These are phyloP conservation scores for Leucosporidium scottii DNA, from an alignment of 768 basidiomycete species.

Conservation along the genomic window DNA sequence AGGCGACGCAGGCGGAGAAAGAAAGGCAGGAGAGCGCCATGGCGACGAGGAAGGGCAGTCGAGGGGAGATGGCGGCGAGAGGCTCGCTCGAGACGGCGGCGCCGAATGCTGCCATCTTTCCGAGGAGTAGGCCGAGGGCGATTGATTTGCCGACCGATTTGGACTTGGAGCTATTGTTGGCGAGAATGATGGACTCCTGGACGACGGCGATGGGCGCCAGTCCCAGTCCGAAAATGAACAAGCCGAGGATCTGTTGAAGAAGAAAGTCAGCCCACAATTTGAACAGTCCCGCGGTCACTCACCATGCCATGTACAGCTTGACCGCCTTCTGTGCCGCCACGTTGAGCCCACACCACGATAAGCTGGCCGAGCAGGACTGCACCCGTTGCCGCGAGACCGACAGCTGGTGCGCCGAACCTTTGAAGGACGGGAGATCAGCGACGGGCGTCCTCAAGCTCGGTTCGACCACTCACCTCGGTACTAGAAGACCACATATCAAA, in stretches of 20 bases:
- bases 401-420: slow-evolving; percentile 62
- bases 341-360: slow-evolving; percentile 54
- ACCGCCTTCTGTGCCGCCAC: slow-evolving; percentile 62
- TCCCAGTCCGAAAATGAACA: slow-evolving; percentile 73
- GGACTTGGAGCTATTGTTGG: slow-evolving; percentile 57
- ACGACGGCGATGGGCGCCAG: slow-evolving; percentile 72
- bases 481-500: slow-evolving; percentile 64
- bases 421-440: slow-evolving; percentile 41
- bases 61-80: slow-evolving; percentile 59
- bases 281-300: not conserved
- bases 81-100: slow-evolving; percentile 70
- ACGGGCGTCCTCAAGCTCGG: too few species aligned
- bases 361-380: slow-evolving; percentile 63
- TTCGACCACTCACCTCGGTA: slow-evolving; percentile 1
- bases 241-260: slow-evolving; percentile 47
- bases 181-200: slow-evolving; percentile 73
- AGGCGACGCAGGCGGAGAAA: slow-evolving; percentile 61
- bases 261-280: not conserved
- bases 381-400: slow-evolving; percentile 67
- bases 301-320: slow-evolving; percentile 8
- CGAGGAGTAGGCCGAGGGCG: slow-evolving; percentile 73
- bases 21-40: slow-evolving; percentile 60
- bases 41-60: slow-evolving; percentile 67
- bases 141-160: slow-evolving; percentile 66
- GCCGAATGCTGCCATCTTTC: slow-evolving; percentile 69